Conservation (phyloP, 257 asterid genomes). For the Penstemon davidsonii region DNA sequence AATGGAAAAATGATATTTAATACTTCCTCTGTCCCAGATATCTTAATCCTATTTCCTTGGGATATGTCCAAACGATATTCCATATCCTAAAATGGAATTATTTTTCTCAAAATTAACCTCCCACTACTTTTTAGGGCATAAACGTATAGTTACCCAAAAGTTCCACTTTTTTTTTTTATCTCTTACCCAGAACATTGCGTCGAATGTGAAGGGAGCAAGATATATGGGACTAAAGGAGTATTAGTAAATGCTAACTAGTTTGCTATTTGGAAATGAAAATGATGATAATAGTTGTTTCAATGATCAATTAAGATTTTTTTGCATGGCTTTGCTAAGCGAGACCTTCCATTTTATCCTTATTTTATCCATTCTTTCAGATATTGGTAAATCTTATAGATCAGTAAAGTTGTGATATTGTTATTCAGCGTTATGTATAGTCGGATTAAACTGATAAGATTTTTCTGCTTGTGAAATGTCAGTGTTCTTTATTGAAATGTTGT, state of each 20-base stretch:
- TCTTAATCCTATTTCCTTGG: too few relatives aligned
- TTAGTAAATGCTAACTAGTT: neutral
- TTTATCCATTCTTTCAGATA: constrained; percentile 10
- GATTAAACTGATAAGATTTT: constrained; percentile 8
- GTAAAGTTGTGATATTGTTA: constrained; percentile 1
- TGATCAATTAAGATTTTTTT: neutral
- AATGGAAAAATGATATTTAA: neutral
- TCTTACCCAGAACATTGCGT: too few relatives aligned
- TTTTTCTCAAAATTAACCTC: too few relatives aligned
- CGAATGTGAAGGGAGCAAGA: too few relatives aligned
- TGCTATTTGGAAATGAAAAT: constrained; percentile 4
- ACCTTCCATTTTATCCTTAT: constrained; percentile 4
- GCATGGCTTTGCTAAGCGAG: neutral
- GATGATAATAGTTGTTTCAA: neutral
- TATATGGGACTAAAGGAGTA: neutral
- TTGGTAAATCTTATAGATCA: neutral
- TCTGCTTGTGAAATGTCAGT: constrained; percentile 1
- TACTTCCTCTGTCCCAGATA: too few relatives aligned
- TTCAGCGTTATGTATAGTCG: neutral
- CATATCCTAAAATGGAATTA: too few relatives aligned
- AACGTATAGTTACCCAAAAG: too few relatives aligned
- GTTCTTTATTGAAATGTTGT: neutral
- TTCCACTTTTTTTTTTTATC: too few relatives aligned
- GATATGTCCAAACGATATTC: too few relatives aligned
- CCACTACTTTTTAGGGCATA: too few relatives aligned